Conservation (phyloP, 441 rosid species). For the Eruca vesicaria region DNA sequence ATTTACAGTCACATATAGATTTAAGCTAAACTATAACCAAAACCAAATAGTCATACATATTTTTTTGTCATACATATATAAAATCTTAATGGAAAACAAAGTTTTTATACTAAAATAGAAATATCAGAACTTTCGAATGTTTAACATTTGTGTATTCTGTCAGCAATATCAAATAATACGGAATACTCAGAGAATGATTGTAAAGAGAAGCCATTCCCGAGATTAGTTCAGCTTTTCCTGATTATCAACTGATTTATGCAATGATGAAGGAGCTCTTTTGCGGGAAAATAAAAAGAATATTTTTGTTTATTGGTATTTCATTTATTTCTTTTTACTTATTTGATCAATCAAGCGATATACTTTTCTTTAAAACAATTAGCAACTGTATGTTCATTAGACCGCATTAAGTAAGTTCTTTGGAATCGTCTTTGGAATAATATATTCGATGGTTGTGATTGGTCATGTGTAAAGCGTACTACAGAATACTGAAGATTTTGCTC, state of each 20-base stretch:
- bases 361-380: slow-evolving; percentile 8
- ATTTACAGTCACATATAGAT: neutral
- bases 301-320: neutral
- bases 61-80: no score
- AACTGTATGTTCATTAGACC: slow-evolving; percentile 2
- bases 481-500: neutral
- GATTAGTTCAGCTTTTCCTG: neutral
- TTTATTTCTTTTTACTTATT: slow-evolving; percentile 7
- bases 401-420: slow-evolving; percentile 21
- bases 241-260: neutral
- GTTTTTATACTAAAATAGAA: neutral
- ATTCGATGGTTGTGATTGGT: neutral
- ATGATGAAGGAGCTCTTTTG: neutral
- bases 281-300: neutral
- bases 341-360: neutral
- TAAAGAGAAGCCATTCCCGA: neutral
- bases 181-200: neutral
- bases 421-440: slow-evolving; percentile 6
- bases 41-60: neutral
- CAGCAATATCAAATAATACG: neutral
- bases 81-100: neutral
- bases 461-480: neutral
- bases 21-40: neutral
- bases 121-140: neutral
- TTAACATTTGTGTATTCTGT: neutral